Conservation (phyloP, 345 rosid species). For the Mercurialis annua region DNA sequence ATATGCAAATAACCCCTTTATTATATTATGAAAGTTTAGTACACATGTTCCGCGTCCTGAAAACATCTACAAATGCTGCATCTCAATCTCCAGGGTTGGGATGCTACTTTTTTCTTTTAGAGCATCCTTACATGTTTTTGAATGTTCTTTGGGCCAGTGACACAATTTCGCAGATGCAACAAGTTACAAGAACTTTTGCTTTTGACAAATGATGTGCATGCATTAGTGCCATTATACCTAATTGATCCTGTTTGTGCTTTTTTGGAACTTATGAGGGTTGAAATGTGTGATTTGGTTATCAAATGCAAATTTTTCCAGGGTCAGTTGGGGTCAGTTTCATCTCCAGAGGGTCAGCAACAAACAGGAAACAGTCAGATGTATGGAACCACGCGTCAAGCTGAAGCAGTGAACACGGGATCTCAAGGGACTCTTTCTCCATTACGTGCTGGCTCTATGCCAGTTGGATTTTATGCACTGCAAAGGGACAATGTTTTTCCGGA, state of each 20-base stretch:
- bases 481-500: slow-evolving; percentile 89
- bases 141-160: neutral
- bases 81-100: neutral
- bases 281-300: slow-evolving; percentile 17
- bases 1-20: no score
- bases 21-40: no score
- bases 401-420: slow-evolving; percentile 50
- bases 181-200: neutral
- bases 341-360: slow-evolving; percentile 70
- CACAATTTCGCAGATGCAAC: neutral
- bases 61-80: neutral
- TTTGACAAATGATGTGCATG: neutral
- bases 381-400: slow-evolving; percentile 61
- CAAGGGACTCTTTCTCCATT: slow-evolving; percentile 55
- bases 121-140: neutral
- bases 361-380: slow-evolving; percentile 51
- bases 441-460: slow-evolving; percentile 60
- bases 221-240: neutral
- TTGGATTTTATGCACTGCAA: slow-evolving; percentile 74
- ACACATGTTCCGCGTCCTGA: neutral
- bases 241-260: neutral
- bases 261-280: slow-evolving; percentile 13
- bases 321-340: slow-evolving; percentile 78
- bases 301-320: slow-evolving; percentile 47
- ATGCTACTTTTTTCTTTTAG: neutral